Percentiles rank a stretch among this genome's conserved stretches.
Evolutionary conservation across 352 stramenopile species (phyloP).

Genomic region (Stramenopiles sp.): DNA sequence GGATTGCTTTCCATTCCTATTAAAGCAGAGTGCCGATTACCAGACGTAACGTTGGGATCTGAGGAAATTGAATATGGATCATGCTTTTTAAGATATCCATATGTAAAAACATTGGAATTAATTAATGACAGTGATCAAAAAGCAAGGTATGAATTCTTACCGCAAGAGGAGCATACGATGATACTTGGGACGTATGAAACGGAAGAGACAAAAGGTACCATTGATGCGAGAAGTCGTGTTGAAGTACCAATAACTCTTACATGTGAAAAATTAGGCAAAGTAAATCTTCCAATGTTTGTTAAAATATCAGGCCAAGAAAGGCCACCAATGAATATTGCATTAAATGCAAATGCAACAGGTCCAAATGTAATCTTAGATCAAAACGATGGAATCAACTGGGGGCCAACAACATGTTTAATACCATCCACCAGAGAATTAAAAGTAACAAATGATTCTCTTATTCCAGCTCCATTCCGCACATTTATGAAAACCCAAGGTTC

Average conservation of each 20-base stretch:
- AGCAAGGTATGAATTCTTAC: slow-evolving; percentile 57
- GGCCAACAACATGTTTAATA: slow-evolving; percentile 60
- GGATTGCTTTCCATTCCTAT: slow-evolving; percentile 65
- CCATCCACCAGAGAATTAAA: slow-evolving; percentile 41
- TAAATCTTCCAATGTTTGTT: slow-evolving; percentile 63
- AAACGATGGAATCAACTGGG: slow-evolving; percentile 56
- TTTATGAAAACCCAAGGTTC: slow-evolving; percentile 71
- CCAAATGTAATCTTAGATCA: slow-evolving; percentile 52
- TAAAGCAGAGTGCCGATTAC: slow-evolving; percentile 55
- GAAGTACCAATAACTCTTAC: slow-evolving; percentile 52
- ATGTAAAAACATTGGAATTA: slow-evolving; percentile 53
- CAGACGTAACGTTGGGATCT: slow-evolving; percentile 35
- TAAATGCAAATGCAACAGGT: slow-evolving; percentile 52
- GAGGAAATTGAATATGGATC: slow-evolving; percentile 58
- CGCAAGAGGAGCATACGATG: slow-evolving; percentile 62
- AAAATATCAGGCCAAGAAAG: slow-evolving; percentile 55
- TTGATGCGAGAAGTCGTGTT: slow-evolving; percentile 34
- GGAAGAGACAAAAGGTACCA: slow-evolving; percentile 33
- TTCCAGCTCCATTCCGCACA: slow-evolving; percentile 64
- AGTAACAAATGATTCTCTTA: slow-evolving; percentile 65
- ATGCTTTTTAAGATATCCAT: slow-evolving; percentile 70
- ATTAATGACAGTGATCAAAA: slow-evolving; percentile 60
- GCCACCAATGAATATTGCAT: slow-evolving; percentile 54
- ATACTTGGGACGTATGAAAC: slow-evolving; percentile 50
- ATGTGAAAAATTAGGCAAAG: slow-evolving; percentile 63